Base-by-base conservation (phyloP, 805 yeast species). In the Ogataea pilisensis region DNA sequence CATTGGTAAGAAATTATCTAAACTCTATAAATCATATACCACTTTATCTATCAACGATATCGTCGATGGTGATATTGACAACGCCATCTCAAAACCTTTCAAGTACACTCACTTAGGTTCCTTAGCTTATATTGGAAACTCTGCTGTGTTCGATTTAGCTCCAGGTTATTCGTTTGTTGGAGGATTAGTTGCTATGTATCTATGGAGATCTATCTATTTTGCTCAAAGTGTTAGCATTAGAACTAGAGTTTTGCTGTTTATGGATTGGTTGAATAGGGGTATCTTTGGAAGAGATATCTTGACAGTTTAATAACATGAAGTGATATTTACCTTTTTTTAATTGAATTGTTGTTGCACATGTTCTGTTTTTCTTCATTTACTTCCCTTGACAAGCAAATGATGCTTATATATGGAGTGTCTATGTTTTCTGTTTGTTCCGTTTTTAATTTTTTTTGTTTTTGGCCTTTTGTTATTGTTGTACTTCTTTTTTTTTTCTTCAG, bases 201-300 rank as follows among this genome's bases (percentile, higher is more conserved):
- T 80, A 40, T 80, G 87, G 87, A 74, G 87, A 66, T 73, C 82
- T 37, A 82, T 78, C 22, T 80, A 80, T 61, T 80, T 80, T 61
- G 75, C 84, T 25, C 83, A 80, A 58, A 73, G 82, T 38, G 85
- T 81, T 30, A 75, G 83, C 44, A 58, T 76, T 53, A 70, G 85
- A 59, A 76, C 82, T 5, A 72, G 86, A 55, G 81, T 76, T 4
- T 65, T 79, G 49, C 60, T 81, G 57, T 75, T 75, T 63, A 74
- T 78, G 73, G 86, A 81, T 57, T 80, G 85, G 85, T 53, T 80
- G 48, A 79, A 78, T 59, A 72, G 85, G 64, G 78, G 78, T 38
- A 56, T 73, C 34, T 73, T 73, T 47, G 78, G 78, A 16, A 72
- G 78, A 62, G 77, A 72, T 49, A 64, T 72, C 41, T 19, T 55